Evolutionary conservation across 139 green algal genomes (phyloP).

Genomic region (Coccomyxa sp.): DNA sequence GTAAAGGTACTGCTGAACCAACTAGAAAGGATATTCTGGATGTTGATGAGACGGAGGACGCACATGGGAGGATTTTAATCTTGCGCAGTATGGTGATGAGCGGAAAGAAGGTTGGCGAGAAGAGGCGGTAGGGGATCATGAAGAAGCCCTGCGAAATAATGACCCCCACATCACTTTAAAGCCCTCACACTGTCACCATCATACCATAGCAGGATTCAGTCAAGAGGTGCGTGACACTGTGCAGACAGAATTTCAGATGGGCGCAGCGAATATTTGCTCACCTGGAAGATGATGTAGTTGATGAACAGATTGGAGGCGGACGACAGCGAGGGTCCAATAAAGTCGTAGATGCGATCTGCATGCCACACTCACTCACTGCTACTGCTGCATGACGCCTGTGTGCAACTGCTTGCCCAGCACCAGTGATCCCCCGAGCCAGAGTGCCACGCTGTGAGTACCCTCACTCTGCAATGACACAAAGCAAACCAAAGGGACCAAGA

Average conservation of each 20-base stretch:
- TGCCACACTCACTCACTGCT: neutral
- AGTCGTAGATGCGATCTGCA: constrained; percentile 23
- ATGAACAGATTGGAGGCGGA: constrained; percentile 75
- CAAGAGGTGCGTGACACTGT: no score
- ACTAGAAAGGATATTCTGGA: no score
- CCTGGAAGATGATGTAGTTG: constrained; percentile 48
- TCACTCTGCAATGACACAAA: no score
- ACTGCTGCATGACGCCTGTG: no score
- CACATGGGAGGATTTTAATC: neutral
- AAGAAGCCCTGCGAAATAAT: constrained; percentile 2
- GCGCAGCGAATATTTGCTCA: neutral
- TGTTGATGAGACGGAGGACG: no score
- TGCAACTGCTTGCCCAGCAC: no score
- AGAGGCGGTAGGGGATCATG: constrained; percentile 46
- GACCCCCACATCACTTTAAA: no score
- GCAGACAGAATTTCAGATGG: neutral
- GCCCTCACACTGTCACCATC: no score
- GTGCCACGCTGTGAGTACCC: no score
- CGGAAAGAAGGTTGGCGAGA: constrained; percentile 22
- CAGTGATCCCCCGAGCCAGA: no score
- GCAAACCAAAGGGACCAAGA: no score
- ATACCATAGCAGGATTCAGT: neutral
- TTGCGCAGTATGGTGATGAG: constrained; percentile 19
- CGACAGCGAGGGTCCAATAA: constrained; percentile 51
- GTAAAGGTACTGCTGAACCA: no score